Base-by-base conservation (phyloP, 1,284 basidiomycete genomes). In the Rhodotorula mucilaginosa region DNA sequence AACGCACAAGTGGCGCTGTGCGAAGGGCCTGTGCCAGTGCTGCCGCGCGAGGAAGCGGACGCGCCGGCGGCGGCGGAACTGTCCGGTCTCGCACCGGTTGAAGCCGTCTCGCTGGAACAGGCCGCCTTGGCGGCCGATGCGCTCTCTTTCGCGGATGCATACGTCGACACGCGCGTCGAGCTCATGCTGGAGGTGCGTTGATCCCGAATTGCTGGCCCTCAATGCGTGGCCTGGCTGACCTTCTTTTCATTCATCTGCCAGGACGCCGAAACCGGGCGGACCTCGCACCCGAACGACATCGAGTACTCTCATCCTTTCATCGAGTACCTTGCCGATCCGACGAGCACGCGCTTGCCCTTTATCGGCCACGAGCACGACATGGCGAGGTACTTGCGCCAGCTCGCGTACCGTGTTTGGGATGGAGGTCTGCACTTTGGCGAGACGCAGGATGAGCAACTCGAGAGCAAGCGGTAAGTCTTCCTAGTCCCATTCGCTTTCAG, bases 181-280 rank as follows among this genome's bases (percentile, higher is more conserved):
- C 49, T 65, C 2, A 47, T 67, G 21, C 48, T 77, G 18, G 72
- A 77, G 66, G 79, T 79, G 29, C 59, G 78, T 58, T n/a, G 46
- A 51, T 34, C 47, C 10, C 21, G 5, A 29, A 0, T 8, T 31
- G 7, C 4, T 5, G 13, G 6, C 48, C 15, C 15, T 13, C 18
- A 29, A n/a, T 21, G 8, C 15, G 15, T 26, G 54, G 23, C 13
- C 16, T 6, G 3, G 15, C 34, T 62, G 47, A 58, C 19, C 47
- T 16, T 7, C 10, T 48, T 7, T 6, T 52, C 48, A 1, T 0
- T 3, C 2, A 23, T 29, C n/a, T 56, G 19, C 61, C 8, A 73
- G 71, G 60, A 73, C 39, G 62, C 44, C 51, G 71, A 73, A n/a
- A 46, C 59, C 3, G 59, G 51, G 10, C 34, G 44, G 5, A 60